A percentile compares a stretch with the other conserved stretches of the same genome.
phyloP scores from a whole-genome alignment of 78 protist genomes.

The Neovahlkampfia damariscottae region DNA sequence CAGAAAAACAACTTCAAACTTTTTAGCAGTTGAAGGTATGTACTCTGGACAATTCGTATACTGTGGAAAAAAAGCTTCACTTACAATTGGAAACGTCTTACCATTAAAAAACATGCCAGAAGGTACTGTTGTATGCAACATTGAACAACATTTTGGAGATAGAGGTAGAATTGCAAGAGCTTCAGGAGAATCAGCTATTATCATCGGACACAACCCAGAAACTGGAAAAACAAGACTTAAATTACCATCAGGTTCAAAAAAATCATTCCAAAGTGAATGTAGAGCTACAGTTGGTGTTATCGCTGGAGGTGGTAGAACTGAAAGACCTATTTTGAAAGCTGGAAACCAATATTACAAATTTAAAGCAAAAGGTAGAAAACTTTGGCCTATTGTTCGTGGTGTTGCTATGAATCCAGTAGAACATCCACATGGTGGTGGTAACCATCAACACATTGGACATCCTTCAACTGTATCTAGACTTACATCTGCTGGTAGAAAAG shows the following conservation, averaged over 20 bases:
- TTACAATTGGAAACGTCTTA: slow-evolving; percentile 93
- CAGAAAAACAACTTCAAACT: slow-evolving; percentile 55
- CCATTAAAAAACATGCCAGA: slow-evolving; percentile 89
- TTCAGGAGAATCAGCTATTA: slow-evolving; percentile 92
- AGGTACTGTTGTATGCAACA: slow-evolving; percentile 97
- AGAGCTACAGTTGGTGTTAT: slow-evolving; percentile 97
- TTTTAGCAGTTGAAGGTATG: slow-evolving; percentile 97
- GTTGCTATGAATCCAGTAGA: slow-evolving; percentile 96
- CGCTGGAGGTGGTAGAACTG: slow-evolving; percentile 99
- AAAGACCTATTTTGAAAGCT: slow-evolving; percentile 99
- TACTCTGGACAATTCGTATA: slow-evolving; percentile 97
- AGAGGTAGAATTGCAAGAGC: slow-evolving; percentile 88
- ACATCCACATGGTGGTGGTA: slow-evolving; percentile 82
- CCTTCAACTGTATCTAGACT: slow-evolving; percentile 84
- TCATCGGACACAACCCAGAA: slow-evolving; percentile 91
- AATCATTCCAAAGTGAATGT: slow-evolving; percentile 62
- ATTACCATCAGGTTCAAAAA: slow-evolving; percentile 95
- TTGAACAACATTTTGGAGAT: slow-evolving; percentile 91
- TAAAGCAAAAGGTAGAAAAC: slow-evolving; percentile 89
- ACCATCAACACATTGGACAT: slow-evolving; percentile 99
- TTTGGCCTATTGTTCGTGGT: slow-evolving; percentile 99
- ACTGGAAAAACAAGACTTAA: slow-evolving; percentile 78
- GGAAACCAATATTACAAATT: slow-evolving; percentile 93
- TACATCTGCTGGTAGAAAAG: slow-evolving; percentile 94
- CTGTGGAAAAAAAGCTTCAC: slow-evolving; percentile 85